These are phyloP conservation scores for Aegilops umbellulata DNA, from an alignment of 176 grass and related monocot genomes.

Conservation along the genomic window DNA sequence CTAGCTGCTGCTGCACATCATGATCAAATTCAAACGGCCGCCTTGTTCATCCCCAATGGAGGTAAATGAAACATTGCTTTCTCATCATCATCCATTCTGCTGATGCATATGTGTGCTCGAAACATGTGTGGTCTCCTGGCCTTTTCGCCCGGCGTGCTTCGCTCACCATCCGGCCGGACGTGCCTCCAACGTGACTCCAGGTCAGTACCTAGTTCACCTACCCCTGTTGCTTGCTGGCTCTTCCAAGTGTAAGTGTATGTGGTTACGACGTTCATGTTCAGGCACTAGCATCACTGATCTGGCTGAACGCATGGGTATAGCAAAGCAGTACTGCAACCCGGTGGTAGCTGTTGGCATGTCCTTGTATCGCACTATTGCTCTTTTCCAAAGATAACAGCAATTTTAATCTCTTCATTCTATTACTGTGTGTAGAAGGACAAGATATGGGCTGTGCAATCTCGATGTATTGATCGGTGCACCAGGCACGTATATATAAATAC, in stretches of 20 bases:
- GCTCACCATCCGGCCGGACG: conserved; percentile 43
- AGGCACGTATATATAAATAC: too few relatives aligned
- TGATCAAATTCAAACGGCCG: conserved; percentile 27
- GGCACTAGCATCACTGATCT: not conserved
- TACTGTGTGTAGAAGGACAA: too few relatives aligned
- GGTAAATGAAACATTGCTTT: conserved; percentile 43
- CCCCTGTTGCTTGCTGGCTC: conserved; percentile 8
- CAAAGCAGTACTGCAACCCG: not conserved
- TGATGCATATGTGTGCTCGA: not conserved
- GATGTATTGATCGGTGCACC: too few relatives aligned
- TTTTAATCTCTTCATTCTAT: not conserved
- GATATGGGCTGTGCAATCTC: too few relatives aligned
- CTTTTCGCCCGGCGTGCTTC: conserved; percentile 25
- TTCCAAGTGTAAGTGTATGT: not conserved
- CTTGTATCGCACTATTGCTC: not conserved
- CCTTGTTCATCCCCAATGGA: conserved; percentile 24
- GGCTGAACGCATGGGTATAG: not conserved
- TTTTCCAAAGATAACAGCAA: not conserved
- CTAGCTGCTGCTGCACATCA: not conserved
- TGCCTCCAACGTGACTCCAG: conserved; percentile 51
- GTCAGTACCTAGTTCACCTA: conserved; percentile 44
- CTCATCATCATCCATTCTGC: conserved; percentile 22
- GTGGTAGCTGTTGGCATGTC: conserved; percentile 19
- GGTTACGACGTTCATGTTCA: not conserved
- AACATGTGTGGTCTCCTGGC: conserved; percentile 32